Evolutionary conservation across 352 stramenopile species (phyloP).

Genomic region (Pythium brassicae): DNA sequence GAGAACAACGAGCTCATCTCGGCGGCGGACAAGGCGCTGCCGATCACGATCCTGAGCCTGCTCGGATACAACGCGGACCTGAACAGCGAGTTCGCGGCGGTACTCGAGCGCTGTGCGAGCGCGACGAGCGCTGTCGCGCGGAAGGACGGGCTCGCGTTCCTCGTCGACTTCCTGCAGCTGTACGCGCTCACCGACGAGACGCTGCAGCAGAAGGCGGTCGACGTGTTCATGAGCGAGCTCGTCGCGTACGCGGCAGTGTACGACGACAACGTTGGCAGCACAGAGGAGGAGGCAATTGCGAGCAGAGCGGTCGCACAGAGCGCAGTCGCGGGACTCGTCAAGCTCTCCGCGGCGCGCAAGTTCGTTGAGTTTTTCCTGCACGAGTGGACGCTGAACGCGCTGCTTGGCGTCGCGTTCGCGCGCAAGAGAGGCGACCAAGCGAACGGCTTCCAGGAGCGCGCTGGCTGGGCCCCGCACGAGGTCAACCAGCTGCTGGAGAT

Average conservation of each 20-base stretch:
- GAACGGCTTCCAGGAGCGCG: constrained; percentile 40
- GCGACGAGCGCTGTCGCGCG: constrained; percentile 11
- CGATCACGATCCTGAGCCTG: constrained; percentile 55
- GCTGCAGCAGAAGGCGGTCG: constrained; percentile 41
- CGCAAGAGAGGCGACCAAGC: constrained; percentile 26
- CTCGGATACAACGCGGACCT: constrained; percentile 69
- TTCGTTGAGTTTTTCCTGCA: constrained; percentile 53
- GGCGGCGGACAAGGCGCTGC: constrained; percentile 44
- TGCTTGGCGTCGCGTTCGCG: constrained; percentile 36
- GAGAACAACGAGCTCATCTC: constrained; percentile 57
- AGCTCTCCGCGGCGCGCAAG: constrained; percentile 27
- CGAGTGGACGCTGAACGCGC: constrained; percentile 40
- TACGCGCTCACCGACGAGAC: constrained; percentile 51
- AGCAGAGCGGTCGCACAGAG: constrained; percentile 14
- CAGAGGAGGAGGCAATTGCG: constrained; percentile 8
- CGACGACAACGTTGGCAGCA: constrained; percentile 6
- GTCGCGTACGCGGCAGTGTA: constrained; percentile 16
- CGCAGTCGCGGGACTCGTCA: constrained; percentile 31
- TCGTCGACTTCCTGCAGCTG: constrained; percentile 63
- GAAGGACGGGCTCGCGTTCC: constrained; percentile 42
- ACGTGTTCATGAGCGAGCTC: constrained; percentile 49
- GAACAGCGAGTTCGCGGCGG: constrained; percentile 52
- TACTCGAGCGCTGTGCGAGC: constrained; percentile 34
- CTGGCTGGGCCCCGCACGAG: constrained; percentile 20
- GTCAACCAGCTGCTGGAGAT: constrained; percentile 37